phyloP scores from a whole-genome alignment of 352 stramenopile species.

The Globisporangium spiculum region DNA sequence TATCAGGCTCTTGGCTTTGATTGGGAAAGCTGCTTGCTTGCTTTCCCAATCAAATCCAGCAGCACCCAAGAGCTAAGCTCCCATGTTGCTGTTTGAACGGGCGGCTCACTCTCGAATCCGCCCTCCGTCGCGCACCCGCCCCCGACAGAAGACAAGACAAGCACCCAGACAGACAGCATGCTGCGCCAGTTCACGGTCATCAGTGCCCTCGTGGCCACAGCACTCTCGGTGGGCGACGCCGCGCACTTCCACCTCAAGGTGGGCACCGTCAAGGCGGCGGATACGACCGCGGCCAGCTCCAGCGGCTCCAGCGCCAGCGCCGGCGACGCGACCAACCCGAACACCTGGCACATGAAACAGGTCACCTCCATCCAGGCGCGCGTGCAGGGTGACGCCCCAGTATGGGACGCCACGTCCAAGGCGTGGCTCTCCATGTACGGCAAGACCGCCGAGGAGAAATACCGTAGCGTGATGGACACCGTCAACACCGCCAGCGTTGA shows the following conservation, averaged over 20 bases:
- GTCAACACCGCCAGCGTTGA: slow-evolving; percentile 79
- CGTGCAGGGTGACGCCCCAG: slow-evolving; percentile 45
- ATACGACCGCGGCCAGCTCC: neutral
- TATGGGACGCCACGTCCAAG: slow-evolving; percentile 31
- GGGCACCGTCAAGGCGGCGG: slow-evolving; percentile 4
- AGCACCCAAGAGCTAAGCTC: neutral
- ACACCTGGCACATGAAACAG: slow-evolving; percentile 32
- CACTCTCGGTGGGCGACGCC: slow-evolving; percentile 17
- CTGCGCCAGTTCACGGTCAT: slow-evolving; percentile 16
- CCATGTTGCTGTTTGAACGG: neutral
- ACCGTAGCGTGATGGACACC: slow-evolving; percentile 39
- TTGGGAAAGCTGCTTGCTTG: no score
- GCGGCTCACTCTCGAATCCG: slow-evolving; percentile 2
- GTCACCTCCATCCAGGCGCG: slow-evolving; percentile 57
- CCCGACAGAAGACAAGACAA: neutral
- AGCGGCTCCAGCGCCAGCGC: neutral
- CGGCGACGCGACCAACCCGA: slow-evolving; percentile 8
- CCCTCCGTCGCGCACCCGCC: neutral
- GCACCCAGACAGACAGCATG: slow-evolving; percentile 2
- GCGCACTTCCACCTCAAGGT: slow-evolving; percentile 20
- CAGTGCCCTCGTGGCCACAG: slow-evolving; percentile 15
- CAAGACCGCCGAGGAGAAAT: slow-evolving; percentile 24
- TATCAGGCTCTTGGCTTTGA: neutral
- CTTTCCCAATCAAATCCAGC: slow-evolving; percentile 3
- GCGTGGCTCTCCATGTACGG: slow-evolving; percentile 33